These are phyloP conservation scores for Neofusicoccum umdonicola DNA, from an alignment of 2,329 filamentous ascomycete species.

Conservation along the genomic window DNA sequence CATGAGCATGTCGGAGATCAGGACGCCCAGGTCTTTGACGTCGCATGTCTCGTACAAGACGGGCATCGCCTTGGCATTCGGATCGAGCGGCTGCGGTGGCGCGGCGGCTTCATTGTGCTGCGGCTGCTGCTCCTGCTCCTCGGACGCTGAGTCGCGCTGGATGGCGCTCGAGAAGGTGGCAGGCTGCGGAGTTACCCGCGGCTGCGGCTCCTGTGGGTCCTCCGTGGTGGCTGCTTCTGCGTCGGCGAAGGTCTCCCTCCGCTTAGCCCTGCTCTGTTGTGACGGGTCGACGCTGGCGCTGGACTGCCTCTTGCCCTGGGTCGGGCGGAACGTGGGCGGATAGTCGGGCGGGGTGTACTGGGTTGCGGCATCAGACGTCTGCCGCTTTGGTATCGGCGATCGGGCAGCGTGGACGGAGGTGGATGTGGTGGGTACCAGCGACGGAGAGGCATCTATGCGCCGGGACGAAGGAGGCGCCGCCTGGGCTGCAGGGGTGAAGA, in stretches of 20 bases:
- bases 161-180: not conserved
- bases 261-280: slow-evolving; percentile 24
- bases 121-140: not conserved
- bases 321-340: slow-evolving; percentile 38
- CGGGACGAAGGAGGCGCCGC: slow-evolving; percentile 23
- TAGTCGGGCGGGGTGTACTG: slow-evolving; percentile 54
- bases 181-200: slow-evolving; percentile 33
- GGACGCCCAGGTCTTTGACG: slow-evolving; percentile 79
- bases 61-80: slow-evolving; percentile 61
- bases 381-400: slow-evolving; percentile 24
- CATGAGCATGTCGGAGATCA: slow-evolving; percentile 93
- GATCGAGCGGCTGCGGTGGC: slow-evolving; percentile 23
- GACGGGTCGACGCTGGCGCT: slow-evolving; percentile 11
- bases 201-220: slow-evolving; percentile 28
- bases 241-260: slow-evolving; percentile 32
- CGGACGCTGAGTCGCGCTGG: not conserved
- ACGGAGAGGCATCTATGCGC: slow-evolving; percentile 28
- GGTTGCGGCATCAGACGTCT: slow-evolving; percentile 51
- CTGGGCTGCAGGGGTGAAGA: slow-evolving; percentile 28
- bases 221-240: slow-evolving; percentile 13
- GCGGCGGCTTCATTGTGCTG: not conserved
- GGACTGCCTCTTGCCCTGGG: slow-evolving; percentile 12
- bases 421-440: slow-evolving; percentile 23
- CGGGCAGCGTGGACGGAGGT: slow-evolving; percentile 20
- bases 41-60: slow-evolving; percentile 76